Evolutionary conservation across 345 rosid genomes (phyloP), one percentile per base, ranked within the genome.

Genomic region (Limnanthes douglasii): DNA sequence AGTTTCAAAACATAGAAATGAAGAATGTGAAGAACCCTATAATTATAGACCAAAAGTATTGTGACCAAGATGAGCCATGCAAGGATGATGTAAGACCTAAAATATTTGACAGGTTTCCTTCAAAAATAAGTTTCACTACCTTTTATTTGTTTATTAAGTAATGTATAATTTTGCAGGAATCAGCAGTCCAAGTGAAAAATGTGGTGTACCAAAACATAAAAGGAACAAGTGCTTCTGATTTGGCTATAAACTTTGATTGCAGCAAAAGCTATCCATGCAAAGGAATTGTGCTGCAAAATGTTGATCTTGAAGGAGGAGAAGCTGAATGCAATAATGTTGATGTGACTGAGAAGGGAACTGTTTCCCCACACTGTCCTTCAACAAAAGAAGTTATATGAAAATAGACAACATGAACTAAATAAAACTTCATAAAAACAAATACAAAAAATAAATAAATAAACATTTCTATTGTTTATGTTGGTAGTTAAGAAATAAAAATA

Each of bases 11-110:
- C 42, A 62, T 88, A 9, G 55, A 48, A 18, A 83, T 88, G 95
- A 10, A 54, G 1, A 69, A 82, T 11, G 97, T 88, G 21, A 50
- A 37, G 42, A 69, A 88, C 53, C 95, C 97, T 7, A 88, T 88
- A 23, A 76, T 88, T 16, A 72, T 88, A 34, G 84, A 83, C 37
- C 97, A 88, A 22, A 39, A 65, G 45, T 88, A 88, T 44, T 82
- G 97, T 44, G 95, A 88, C 61, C 75, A 73, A 39, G 39, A 47
- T 18, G 34, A 65, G 34, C 67, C 84, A 0, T 88, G 97, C 80
- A 53, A 66, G 41, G 22, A 68, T 37, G 61, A 75, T 69, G 96
- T 78, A 46, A 34, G 11, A 8, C 11, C 5, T 20, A n/a, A 2
- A 5, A 22, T 15, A 22, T n/a, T 14, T 27, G 15, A 31, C 24